Evolutionary conservation across 805 yeast species (phyloP).

Genomic region (Danielia oregonensis): DNA sequence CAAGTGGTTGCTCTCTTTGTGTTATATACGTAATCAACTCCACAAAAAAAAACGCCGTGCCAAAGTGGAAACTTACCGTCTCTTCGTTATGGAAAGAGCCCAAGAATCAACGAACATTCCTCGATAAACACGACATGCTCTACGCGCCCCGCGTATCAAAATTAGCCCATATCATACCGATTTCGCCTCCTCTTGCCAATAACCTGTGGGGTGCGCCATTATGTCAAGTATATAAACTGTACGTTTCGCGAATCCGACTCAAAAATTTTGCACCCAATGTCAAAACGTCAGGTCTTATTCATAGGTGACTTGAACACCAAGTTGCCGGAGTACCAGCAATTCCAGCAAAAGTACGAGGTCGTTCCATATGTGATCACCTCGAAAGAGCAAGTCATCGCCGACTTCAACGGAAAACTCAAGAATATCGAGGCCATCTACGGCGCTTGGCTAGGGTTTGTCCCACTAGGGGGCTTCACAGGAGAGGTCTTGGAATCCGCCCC

Average conservation of each 20-base stretch:
- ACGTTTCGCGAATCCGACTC: not conserved
- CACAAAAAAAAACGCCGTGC: too few relatives aligned
- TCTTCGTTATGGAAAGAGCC: too few relatives aligned
- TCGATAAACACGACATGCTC: too few relatives aligned
- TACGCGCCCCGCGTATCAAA: too few relatives aligned
- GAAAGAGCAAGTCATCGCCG: constrained; percentile 37
- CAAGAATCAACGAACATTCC: too few relatives aligned
- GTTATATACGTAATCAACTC: too few relatives aligned
- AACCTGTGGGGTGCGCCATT: too few relatives aligned
- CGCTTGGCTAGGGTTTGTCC: constrained; percentile 54
- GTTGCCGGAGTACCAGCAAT: constrained; percentile 43
- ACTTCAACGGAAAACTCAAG: constrained; percentile 38
- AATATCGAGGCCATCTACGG: constrained; percentile 53
- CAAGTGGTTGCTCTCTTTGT: too few relatives aligned
- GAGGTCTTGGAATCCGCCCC: constrained; percentile 47
- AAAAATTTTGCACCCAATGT: constrained; percentile 1
- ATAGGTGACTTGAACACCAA: constrained; percentile 47
- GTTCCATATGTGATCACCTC: constrained; percentile 39
- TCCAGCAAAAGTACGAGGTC: constrained; percentile 37
- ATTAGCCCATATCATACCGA: too few relatives aligned
- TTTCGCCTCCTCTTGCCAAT: too few relatives aligned
- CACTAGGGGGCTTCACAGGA: constrained; percentile 47
- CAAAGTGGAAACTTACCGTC: too few relatives aligned
- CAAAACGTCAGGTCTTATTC: constrained; percentile 41
- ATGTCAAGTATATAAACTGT: too few relatives aligned